Conservation (phyloP, 257 asterid genomes). For the Nicotiana noctiflora region DNA sequence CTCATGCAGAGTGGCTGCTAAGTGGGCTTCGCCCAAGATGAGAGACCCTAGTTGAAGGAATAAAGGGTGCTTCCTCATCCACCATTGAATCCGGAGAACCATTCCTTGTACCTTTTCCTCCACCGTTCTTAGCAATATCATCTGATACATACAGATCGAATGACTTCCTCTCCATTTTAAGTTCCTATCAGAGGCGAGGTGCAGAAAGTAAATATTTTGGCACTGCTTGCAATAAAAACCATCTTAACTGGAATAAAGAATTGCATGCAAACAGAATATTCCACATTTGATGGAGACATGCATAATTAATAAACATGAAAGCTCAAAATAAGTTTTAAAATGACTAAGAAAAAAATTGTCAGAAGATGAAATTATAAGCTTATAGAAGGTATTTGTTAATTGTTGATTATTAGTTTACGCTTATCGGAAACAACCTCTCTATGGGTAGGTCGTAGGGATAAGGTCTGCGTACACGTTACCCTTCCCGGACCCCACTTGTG, state of each 20-base stretch:
- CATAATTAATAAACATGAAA: background rate
- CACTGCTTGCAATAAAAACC: background rate
- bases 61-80: conserved; percentile 62
- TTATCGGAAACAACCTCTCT: no score
- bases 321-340: background rate
- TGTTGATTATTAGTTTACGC: background rate
- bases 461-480: no score
- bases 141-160: conserved; percentile 54
- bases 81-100: conserved; percentile 21
- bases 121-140: conserved; percentile 16
- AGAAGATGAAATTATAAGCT: background rate
- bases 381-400: background rate
- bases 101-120: conserved; percentile 18
- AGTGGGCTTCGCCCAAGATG: conserved; percentile 58
- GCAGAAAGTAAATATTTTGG: background rate
- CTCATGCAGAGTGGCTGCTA: conserved; percentile 6
- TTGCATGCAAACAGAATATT: background rate
- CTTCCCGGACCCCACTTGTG: no score
- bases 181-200: conserved; percentile 35
- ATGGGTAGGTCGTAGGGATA: no score
- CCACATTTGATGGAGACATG: background rate
- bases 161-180: conserved; percentile 62
- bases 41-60: conserved; percentile 54
- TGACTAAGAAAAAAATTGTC: background rate
- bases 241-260: background rate